Percentiles rank a stretch among this genome's conserved stretches.
phyloP scores from a whole-genome alignment of 441 rosid genomes.

The Bruguiera hainesii region DNA sequence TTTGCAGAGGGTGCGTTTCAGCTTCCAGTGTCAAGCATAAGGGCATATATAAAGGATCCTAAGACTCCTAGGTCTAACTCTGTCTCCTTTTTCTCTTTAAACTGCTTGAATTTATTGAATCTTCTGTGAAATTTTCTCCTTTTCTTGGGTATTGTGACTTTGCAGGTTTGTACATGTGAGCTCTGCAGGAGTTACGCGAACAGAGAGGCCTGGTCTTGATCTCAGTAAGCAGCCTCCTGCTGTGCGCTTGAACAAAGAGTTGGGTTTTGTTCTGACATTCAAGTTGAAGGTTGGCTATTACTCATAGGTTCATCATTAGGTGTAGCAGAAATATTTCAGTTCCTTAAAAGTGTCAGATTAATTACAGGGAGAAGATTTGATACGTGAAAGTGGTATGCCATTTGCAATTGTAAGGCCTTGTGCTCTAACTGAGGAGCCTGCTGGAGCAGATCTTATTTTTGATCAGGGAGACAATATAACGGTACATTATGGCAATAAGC shows the following conservation, averaged over 20 bases:
- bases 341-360: background rate
- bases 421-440: slow-evolving; percentile 92
- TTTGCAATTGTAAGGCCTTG: slow-evolving; percentile 85
- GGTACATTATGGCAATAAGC: slow-evolving; percentile 27
- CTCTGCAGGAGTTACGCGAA: slow-evolving; percentile 90
- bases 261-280: slow-evolving; percentile 75
- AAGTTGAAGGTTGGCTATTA: slow-evolving; percentile 64
- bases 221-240: slow-evolving; percentile 93
- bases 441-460: slow-evolving; percentile 86
- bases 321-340: background rate
- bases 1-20: slow-evolving; percentile 80
- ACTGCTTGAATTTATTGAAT: background rate
- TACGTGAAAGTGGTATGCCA: slow-evolving; percentile 84
- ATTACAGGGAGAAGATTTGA: slow-evolving; percentile 74
- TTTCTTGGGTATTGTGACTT: slow-evolving; percentile 6
- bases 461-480: slow-evolving; percentile 89
- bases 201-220: slow-evolving; percentile 91
- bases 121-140: background rate
- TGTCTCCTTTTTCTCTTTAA: background rate
- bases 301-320: slow-evolving; percentile 1
- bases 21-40: slow-evolving; percentile 70
- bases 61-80: slow-evolving; percentile 62
- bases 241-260: slow-evolving; percentile 88
- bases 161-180: slow-evolving; percentile 87
- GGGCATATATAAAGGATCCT: slow-evolving; percentile 65